Conservation (phyloP, 148 eudicot genomes). For the Vaccinium myrtillus region DNA sequence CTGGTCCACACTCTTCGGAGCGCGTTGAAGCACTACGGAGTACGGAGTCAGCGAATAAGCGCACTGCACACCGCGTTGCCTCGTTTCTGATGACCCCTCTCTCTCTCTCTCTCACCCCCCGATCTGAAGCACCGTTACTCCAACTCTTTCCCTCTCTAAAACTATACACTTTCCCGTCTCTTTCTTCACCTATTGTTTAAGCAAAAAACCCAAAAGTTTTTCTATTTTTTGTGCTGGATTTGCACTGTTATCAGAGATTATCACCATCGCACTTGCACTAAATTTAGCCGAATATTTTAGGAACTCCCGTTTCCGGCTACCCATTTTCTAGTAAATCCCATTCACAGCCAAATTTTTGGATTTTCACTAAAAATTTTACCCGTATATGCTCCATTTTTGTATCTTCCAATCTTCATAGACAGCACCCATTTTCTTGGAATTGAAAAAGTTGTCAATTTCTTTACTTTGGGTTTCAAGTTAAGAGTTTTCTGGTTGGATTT, state of each 20-base stretch:
- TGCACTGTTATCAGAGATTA: not conserved
- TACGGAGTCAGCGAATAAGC: too few species aligned
- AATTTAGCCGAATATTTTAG: not conserved
- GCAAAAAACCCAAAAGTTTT: not conserved
- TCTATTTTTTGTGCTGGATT: not conserved
- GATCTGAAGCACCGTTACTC: conserved; percentile 4
- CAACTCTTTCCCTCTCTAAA: conserved; percentile 17
- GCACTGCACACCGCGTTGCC: too few species aligned
- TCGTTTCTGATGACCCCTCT: too few species aligned
- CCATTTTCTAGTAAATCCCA: not conserved
- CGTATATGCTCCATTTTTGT: not conserved
- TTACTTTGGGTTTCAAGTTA: conserved; percentile 12
- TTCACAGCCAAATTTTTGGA: not conserved
- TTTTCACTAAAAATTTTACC: not conserved
- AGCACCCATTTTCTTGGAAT: not conserved
- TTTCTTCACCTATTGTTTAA: not conserved
- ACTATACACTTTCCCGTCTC: not conserved
- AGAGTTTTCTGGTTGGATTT: conserved; percentile 9
- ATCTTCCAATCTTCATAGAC: not conserved
- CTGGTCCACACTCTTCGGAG: not conserved
- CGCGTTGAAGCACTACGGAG: not conserved
- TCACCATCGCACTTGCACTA: conserved; percentile 7
- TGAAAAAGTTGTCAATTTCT: not conserved
- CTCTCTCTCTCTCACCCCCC: not conserved
- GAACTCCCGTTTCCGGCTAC: conserved; percentile 10